These are phyloP conservation scores for Ophiostoma sp. DNA, from an alignment of 2,329 filamentous ascomycete genomes.

Conservation along the genomic window DNA sequence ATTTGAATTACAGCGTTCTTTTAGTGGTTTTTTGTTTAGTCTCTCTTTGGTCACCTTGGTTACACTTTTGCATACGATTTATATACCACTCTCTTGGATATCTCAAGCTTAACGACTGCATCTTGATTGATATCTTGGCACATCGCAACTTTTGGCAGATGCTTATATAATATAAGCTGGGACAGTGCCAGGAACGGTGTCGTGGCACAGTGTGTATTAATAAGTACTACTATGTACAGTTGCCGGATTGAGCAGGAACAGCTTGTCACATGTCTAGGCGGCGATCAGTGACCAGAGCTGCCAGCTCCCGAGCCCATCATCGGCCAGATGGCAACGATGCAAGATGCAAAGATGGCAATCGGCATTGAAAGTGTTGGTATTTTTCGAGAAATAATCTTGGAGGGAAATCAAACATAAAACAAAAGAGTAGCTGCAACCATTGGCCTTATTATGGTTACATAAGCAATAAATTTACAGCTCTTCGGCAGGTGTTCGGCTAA, in stretches of 20 bases:
- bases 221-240: not conserved
- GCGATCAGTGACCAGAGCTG: not conserved
- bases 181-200: not conserved
- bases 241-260: not conserved
- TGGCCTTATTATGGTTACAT: not conserved
- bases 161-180: not conserved
- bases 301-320: not conserved
- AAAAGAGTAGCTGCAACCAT: not conserved
- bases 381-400: too few relatives aligned
- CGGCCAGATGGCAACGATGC: not conserved
- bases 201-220: not conserved
- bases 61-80: not conserved
- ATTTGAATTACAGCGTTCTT: not conserved
- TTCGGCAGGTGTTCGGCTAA: slow-evolving; percentile 26
- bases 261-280: slow-evolving; percentile 4
- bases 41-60: not conserved
- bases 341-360: not conserved
- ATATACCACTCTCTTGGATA: not conserved
- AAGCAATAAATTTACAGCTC: not conserved
- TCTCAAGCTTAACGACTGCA: not conserved
- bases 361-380: not conserved
- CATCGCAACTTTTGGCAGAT: too few relatives aligned
- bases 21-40: not conserved
- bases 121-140: not conserved
- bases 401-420: too few relatives aligned